A percentile compares a stretch with the other conserved stretches of the same genome.
Conservation (phyloP, 2,329 filamentous ascomycete genomes). For the Botryotinia globosa region DNA sequence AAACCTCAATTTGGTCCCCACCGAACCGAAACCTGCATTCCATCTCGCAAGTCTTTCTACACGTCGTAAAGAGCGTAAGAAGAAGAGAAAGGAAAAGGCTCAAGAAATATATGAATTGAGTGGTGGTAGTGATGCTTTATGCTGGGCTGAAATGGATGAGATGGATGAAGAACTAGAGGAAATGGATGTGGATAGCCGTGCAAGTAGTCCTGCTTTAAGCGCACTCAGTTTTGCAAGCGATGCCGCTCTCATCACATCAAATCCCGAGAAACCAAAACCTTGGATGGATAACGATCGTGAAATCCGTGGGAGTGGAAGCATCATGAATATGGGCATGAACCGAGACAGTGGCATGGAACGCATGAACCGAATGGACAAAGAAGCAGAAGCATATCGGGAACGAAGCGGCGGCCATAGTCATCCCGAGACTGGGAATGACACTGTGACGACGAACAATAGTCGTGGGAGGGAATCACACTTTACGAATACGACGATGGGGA, state of each 20-base stretch:
- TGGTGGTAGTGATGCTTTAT: conserved; percentile 16
- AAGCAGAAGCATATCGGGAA: conserved; percentile 14
- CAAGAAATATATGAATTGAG: conserved; percentile 18
- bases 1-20: neutral
- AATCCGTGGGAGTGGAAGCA: conserved; percentile 11
- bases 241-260: neutral
- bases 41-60: conserved; percentile 16
- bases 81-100: conserved; percentile 10
- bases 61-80: conserved; percentile 17
- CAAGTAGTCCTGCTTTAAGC: neutral
- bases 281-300: neutral
- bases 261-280: neutral
- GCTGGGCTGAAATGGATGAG: conserved; percentile 14
- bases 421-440: neutral
- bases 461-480: neutral
- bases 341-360: conserved; percentile 6
- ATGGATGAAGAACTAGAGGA: conserved; percentile 13
- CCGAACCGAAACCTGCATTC: conserved; percentile 12
- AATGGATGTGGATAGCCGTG: conserved; percentile 1
- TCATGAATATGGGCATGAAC: conserved; percentile 11
- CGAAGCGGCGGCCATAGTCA: neutral
- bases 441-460: neutral
- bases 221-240: conserved; percentile 8
- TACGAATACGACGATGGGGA: neutral
- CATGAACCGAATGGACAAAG: neutral